Base-by-base conservation (phyloP, 1,284 basidiomycete genomes). In the Trichosporon sp. region DNA sequence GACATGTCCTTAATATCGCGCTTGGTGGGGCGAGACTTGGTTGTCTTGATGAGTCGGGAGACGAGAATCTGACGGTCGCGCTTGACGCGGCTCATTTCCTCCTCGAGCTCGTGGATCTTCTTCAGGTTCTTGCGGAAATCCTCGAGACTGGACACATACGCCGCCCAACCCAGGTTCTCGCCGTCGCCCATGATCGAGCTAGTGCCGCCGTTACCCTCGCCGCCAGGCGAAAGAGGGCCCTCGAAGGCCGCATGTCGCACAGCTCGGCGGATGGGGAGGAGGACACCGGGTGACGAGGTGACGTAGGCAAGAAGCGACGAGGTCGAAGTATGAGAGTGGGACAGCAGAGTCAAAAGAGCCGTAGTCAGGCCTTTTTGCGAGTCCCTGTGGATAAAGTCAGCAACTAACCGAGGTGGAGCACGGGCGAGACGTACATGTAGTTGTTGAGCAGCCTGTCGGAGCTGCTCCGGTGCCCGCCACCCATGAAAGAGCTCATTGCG, bases 201-300 rank as follows among this genome's bases (percentile, higher is more conserved):
- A 15, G 42, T 31, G 27, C 38, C 64, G n/a, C 35, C 23, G 18
- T 25, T 66, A 56, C 23, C 47, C 13, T 25, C 65, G 29, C 53
- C 60, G 2, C 74, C 67, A 5, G 76, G 65, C 6, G 80, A 79
- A 25, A 81, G 74, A 0, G 81, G 81, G 2, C 82, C 82, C 70
- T 83, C 82, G 70, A 83, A 83, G 0, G 78, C 81, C 3, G 82
- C 79, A 72, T 83, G 80, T 29, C 81, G 79, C 8, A 83, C 82
- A 0, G 78, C 75, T 32, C 79, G 75, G 25, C 82, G 78, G 56
- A 83, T 74, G 8, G 80, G 77, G 18, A 75, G 76, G 25, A 79
- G 71, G 12, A 83, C 81, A 13, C 82, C 82, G 2, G 82, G 80
- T 1, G 82, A 83, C 9, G 82, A 83, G 9, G 82, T 83, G 5